Conservation (phyloP, 768 basidiomycete species). For the Coprinopsis strossmayeri region DNA sequence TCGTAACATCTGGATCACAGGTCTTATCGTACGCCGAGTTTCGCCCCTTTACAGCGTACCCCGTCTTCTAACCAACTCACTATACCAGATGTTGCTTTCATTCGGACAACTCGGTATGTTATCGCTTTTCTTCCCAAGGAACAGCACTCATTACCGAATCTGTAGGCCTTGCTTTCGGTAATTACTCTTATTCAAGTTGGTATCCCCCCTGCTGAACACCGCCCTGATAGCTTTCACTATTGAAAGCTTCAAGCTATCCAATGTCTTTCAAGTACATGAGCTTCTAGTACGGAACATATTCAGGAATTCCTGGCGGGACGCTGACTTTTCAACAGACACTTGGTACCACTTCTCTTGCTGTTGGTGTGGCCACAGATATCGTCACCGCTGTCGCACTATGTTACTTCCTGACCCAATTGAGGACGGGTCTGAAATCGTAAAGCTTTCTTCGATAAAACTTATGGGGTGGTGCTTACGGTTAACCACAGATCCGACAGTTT, state of each 20-base stretch:
- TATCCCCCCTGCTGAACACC: not conserved
- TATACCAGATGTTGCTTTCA: constrained; percentile 36
- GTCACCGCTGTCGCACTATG: constrained; percentile 52
- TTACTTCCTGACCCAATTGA: constrained; percentile 50
- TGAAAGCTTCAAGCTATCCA: constrained; percentile 37
- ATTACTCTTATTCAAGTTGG: constrained; percentile 6
- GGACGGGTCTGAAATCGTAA: constrained; percentile 46
- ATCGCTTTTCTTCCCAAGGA: not conserved
- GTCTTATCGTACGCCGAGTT: constrained; percentile 40
- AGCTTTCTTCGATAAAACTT: constrained; percentile 10
- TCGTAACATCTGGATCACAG: constrained; percentile 46
- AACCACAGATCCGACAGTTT: constrained; percentile 48
- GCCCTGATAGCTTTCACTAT: constrained; percentile 33
- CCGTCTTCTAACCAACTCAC: not conserved
- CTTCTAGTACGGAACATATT: constrained; percentile 32
- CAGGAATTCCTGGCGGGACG: not conserved
- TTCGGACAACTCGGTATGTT: constrained; percentile 43
- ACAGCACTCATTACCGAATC: not conserved
- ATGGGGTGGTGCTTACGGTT: not conserved
- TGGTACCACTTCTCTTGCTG: constrained; percentile 44
- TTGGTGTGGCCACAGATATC: constrained; percentile 52
- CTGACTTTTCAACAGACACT: constrained; percentile 27
- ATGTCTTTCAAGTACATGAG: constrained; percentile 32
- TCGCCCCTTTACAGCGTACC: not conserved
- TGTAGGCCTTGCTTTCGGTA: constrained; percentile 35